These are phyloP conservation scores for Fraxinus excelsior DNA, from an alignment of 257 asterid genomes.

Conservation along the genomic window DNA sequence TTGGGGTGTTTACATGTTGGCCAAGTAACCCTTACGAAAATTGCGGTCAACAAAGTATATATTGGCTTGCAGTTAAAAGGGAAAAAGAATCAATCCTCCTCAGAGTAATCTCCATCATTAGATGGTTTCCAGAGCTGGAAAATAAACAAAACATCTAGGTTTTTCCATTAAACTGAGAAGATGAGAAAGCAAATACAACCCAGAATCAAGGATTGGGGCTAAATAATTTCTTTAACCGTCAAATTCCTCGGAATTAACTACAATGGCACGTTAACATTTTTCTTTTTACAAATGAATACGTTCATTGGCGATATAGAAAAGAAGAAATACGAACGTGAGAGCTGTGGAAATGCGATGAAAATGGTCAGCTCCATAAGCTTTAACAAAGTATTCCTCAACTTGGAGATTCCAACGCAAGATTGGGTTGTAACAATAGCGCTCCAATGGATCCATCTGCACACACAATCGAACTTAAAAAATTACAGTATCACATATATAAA, in stretches of 20 bases:
- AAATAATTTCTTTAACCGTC: background rate
- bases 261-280: background rate
- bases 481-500: background rate
- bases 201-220: background rate
- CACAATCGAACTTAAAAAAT: conserved; percentile 13
- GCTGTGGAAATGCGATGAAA: conserved; percentile 74
- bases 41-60: background rate
- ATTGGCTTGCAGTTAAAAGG: background rate
- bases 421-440: conserved; percentile 77
- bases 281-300: background rate
- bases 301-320: background rate
- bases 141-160: background rate
- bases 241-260: background rate
- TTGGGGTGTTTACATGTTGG: no score
- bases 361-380: conserved; percentile 85
- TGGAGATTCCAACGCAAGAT: conserved; percentile 75
- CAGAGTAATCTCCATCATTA: background rate
- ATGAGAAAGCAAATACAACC: background rate
- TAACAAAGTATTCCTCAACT: conserved; percentile 76
- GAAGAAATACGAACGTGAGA: conserved; percentile 54
- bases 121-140: background rate
- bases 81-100: background rate
- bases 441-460: conserved; percentile 70
- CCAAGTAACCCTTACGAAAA: no score
- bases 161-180: background rate